Evolutionary conservation across 495 filamentous ascomycete species (phyloP), one percentile per base, ranked within the genome.

Genomic region (Alectoria sarmentosa): DNA sequence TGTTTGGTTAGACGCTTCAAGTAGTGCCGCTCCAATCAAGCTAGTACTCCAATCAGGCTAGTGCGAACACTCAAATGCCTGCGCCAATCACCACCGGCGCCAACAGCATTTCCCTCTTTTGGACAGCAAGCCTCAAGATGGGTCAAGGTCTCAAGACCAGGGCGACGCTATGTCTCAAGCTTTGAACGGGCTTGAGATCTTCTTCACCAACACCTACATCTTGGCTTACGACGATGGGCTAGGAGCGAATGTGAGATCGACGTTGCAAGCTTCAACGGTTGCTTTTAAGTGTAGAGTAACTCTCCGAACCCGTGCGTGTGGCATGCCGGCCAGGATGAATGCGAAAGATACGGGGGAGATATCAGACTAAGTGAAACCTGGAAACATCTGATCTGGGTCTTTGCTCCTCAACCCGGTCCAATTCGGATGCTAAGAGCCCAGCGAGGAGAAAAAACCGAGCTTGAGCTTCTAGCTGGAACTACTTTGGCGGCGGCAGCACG

Each of bases 21-120:
- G 6, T 34, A 34, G 52, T 55, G 15, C 28, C 52, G 52, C 52
- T 55, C 52, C 52, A 55, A 55, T 55, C 52, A 55, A 13, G 30
- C 17, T 55, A 55, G 52, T 17, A 0, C 5, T 55, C 52, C 52
- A 55, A 55, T 55, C 52, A 55, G 6, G 30, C 17, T 55, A 55
- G 52, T 17, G 1, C 5, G 17, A 30, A 4, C 14, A 30, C 1
- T 8, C 17, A 19, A n/a, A 55, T 55, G 28, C 52, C 52, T 1
- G 52, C 10, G 28, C 52, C 28, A 7, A 52, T 52, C 48, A 52
- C 15, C 26, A 52, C 26, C 26, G 23, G 48, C 48, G 48, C 48
- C 48, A 55, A 34, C 52, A 30, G 0, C 1, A 4, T 34, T 30
- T 34, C 52, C 52, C 17, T 55, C 30, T 55, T 55, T 55, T 36